Evolutionary conservation across 306 rosid genomes (phyloP), one percentile per base, ranked within the genome.

Genomic region (Inga oerstediana): DNA sequence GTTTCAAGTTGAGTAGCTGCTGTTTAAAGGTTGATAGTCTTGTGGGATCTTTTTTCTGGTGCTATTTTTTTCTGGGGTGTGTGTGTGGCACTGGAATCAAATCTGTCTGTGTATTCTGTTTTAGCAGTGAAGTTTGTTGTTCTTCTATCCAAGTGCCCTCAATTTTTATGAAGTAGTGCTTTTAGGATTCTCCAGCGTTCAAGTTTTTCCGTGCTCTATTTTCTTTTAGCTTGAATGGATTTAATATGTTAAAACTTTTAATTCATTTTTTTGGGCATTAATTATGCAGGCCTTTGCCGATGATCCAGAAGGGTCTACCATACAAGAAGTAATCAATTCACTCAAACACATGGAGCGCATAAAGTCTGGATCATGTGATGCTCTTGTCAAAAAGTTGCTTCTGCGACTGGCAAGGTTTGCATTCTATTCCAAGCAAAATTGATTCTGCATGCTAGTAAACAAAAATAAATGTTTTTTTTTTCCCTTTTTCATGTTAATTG

Each of bases 301-400:
- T 84, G 95, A 94, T 82, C 77, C 88, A 45, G 98, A 91, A 84
- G 95, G 93, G 77, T 74, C 91, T 16, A 69, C 83, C 8, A 78
- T 84, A 22, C 86, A 65, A 76, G 87, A 90, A 13, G 92, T 91
- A 80, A 80, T 89, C 66, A 85, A 87, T 81, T 89, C 98, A 59
- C 92, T 97, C 41, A 51, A 85, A 78, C 87, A 83, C 80, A 91
- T 94, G 97, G 99, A 97, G 83, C 84, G 85, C 49, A n/a, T 74
- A 65, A 97, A 88, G 79, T 97, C 97, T 49, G 93, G 97, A 87
- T 94, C 97, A 59, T 92, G 90, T 73, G 97, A 92, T 81, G 92
- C 89, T 85, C 80, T 97, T 44, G 83, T 94, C 82, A 89, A 82
- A 88, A 88, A 85, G 75, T 87, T 97, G 89, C 94, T 97, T 85